A percentile compares a stretch with the other conserved stretches of the same genome.
phyloP scores from a whole-genome alignment of 1,284 basidiomycete genomes.

The Leccinum griseonigrum region DNA sequence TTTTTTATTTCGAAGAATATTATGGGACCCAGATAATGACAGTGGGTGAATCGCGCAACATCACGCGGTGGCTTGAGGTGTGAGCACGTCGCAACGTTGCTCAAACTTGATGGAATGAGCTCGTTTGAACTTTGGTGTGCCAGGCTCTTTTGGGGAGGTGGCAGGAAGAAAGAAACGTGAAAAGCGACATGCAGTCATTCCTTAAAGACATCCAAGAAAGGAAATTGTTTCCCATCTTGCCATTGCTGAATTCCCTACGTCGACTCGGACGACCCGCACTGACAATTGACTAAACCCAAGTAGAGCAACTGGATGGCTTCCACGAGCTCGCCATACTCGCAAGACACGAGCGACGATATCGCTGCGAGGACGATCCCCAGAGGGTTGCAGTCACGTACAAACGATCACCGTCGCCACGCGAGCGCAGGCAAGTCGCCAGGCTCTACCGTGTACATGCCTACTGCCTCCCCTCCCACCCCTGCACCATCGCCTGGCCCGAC shows the following conservation, averaged over 20 bases:
- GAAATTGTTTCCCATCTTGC: no score
- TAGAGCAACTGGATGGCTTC: conserved; percentile 13
- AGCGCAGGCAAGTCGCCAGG: conserved; percentile 14
- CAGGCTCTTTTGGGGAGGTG: no score
- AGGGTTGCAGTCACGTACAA: conserved; percentile 10
- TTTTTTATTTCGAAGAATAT: neutral
- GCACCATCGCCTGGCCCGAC: conserved; percentile 57
- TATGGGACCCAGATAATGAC: neutral
- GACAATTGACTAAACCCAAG: no score
- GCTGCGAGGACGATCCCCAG: conserved; percentile 6
- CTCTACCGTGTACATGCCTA: conserved; percentile 51
- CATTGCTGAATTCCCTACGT: no score
- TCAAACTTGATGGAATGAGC: no score
- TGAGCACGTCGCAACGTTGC: no score
- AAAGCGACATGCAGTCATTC: no score
- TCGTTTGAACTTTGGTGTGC: no score
- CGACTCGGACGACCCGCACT: neutral
- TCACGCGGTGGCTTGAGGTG: no score
- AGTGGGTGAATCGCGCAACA: no score
- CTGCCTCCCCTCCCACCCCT: conserved; percentile 65
- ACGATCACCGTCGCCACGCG: conserved; percentile 19
- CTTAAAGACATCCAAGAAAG: no score
- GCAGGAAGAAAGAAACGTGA: no score
- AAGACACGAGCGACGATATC: conserved; percentile 14
- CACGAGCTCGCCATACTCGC: conserved; percentile 2